phyloP scores from a whole-genome alignment of 345 rosid species.

The Clarkia xantiana region DNA sequence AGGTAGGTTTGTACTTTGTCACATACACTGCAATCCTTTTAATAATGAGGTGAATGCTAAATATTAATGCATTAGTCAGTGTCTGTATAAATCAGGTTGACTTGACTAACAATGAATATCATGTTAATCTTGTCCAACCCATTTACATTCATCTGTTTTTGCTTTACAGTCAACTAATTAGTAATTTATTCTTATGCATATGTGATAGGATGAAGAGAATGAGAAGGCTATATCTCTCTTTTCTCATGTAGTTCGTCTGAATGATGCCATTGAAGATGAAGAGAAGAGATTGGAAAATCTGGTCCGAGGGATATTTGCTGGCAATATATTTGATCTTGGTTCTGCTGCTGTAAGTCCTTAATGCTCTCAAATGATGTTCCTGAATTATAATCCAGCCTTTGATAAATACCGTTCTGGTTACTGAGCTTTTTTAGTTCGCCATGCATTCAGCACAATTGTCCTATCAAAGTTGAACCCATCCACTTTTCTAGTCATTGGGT shows the following conservation, averaged over 20 bases:
- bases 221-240: constrained; percentile 88
- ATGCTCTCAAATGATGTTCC: neutral
- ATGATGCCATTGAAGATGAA: constrained; percentile 62
- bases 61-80: too few species aligned
- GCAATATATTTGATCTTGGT: constrained; percentile 94
- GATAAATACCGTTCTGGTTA: neutral
- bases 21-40: neutral
- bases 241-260: constrained; percentile 50
- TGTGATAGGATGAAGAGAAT: constrained; percentile 83
- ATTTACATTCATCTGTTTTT: too few species aligned
- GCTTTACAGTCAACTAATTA: too few species aligned
- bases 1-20: constrained; percentile 25
- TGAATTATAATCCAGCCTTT: neutral
- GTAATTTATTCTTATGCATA: neutral
- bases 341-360: constrained; percentile 19
- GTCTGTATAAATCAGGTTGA: too few species aligned
- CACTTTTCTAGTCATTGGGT: too few species aligned
- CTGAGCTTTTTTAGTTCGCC: neutral
- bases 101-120: too few species aligned
- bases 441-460: too few species aligned
- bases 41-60: too few species aligned
- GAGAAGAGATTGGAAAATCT: constrained; percentile 56
- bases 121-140: too few species aligned
- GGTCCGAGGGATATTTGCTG: constrained; percentile 83
- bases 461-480: too few species aligned